Base-by-base conservation (phyloP, 306 rosid species). In the Luffa acutangula region DNA sequence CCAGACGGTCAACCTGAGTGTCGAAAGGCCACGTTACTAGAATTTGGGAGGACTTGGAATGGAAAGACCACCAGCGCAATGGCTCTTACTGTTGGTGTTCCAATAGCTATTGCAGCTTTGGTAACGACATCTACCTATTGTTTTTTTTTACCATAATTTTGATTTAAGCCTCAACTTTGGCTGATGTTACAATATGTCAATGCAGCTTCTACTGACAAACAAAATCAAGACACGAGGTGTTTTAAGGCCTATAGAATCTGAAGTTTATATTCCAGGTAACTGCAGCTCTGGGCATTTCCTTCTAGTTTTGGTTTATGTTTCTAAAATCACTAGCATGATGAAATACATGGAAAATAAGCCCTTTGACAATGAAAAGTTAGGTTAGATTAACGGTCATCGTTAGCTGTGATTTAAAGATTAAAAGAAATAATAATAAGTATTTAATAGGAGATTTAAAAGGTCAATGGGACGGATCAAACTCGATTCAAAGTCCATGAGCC, bases 11-110 rank as follows among this genome's bases (percentile, higher is more conserved):
- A 88, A 80, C 70, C 75, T 43, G 93, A 93, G 87, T 90, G 85
- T 20, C 97, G 87, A n/a, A 87, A 83, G 59, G 97, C 96, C 54
- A 93, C 97, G 49, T 87, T 95, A 83, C 87, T 95, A 81, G 97
- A 95, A 88, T 95, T 87, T 81, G 98, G 98, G 70, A 89, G 67
- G 80, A 86, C 80, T 17, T 3, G 12, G 53, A 81, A 88, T 66
- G 97, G 97, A 79, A 90, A 89, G 75, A 83, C 84, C 82, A 88
- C 88, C 5, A 87, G 87, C 49, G 97, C 98, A 72, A 95, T 95
- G 98, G 97, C 98, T 69, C 93, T 87, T 80, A 95, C 97, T 45
- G 98, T 95, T 79, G 97, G 97, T 42, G 79, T 91, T 83, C 97
- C 97, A 34, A 92, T 86, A 36, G 97, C 97, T 78, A 88, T 89